Base-by-base conservation (phyloP, 179 eudicot species). In the Amaranthus tricolor region DNA sequence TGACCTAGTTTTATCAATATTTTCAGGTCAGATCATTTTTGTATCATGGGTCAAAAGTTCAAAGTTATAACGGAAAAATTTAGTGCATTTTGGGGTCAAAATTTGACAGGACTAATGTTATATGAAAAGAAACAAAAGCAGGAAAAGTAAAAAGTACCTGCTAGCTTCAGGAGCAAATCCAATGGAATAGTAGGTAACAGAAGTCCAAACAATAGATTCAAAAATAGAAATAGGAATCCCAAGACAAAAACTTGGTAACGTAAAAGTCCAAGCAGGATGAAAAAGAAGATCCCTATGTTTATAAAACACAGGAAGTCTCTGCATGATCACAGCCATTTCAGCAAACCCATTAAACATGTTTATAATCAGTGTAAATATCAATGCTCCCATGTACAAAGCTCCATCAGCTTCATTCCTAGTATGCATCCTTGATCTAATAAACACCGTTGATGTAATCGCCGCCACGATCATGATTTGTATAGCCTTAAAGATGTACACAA, bases 261-360 rank as follows among this genome's bases (percentile, higher is more conserved):
- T 93, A 54, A 84, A 93, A 12, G 89, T 81, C 98, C 99, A 96
- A 59, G 98, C 77, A 0, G 99, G 99, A 54, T 93, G 89, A 48
- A 96, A 90, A 6, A 91, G 85, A n/a, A 96, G 88, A 70, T 93
- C 98, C 76, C 99, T 79, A 2, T 96, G 99, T 81, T 96, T 96
- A 72, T 89, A 96, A 49, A 96, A 93, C 63, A 96, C 98, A 6
- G 99, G 98, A 45, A 96, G 91, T 57, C 98, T 84, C 65, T 85
- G 85, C 24, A 96, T 86, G 7, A 85, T 85, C 66, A 93, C 84
- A 12, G 99, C 78, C 15, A 94, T 77, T 78, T 96, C 99, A 13
- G 98, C 88, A 60, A 89, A 93, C 0, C 97, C 99, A 78, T 93
- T 96, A 77, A 96, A 96, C 90, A 90, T 93, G 80, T 93, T 91